These are phyloP conservation scores for Albatrellus ellisii DNA, from an alignment of 768 basidiomycete species.

Conservation along the genomic window DNA sequence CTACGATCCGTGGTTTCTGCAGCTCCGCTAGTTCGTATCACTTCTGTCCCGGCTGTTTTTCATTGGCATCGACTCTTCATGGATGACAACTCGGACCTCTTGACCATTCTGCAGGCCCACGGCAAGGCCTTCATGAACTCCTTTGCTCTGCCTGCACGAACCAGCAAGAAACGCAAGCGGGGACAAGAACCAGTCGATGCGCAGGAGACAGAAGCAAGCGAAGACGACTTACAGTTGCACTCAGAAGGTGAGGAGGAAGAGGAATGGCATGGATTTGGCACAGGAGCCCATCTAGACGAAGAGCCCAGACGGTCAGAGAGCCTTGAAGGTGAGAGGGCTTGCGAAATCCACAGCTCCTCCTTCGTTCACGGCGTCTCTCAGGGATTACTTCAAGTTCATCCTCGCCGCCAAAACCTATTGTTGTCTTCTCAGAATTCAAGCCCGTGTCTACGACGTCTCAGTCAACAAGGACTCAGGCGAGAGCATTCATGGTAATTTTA, in stretches of 20 bases:
- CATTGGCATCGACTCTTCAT: not conserved
- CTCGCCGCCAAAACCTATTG: constrained; percentile 23
- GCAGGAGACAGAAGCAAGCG: constrained; percentile 2
- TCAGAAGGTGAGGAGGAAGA: constrained; percentile 7
- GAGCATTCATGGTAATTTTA: constrained; percentile 60
- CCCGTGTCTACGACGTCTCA: constrained; percentile 12
- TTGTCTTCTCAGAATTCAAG: constrained; percentile 38
- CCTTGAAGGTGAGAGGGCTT: constrained; percentile 16
- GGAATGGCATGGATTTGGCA: constrained; percentile 8
- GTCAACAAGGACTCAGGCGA: constrained; percentile 33
- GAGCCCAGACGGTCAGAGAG: not conserved
- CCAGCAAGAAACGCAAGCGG: constrained; percentile 13
- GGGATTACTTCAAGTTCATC: not conserved
- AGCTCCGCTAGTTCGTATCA: no score
- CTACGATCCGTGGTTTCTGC: no score
- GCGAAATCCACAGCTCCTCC: no score
- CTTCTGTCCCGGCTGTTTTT: no score
- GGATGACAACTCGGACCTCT: constrained; percentile 17
- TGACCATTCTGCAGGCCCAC: constrained; percentile 30
- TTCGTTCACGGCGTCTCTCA: not conserved
- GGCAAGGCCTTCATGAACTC: constrained; percentile 32
- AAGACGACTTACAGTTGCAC: no score
- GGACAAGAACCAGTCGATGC: not conserved
- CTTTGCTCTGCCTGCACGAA: constrained; percentile 21
- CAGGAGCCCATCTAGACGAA: not conserved